Evolutionary conservation across 495 filamentous ascomycete genomes (phyloP).

Genomic region (Talaromyces proteolyticus): DNA sequence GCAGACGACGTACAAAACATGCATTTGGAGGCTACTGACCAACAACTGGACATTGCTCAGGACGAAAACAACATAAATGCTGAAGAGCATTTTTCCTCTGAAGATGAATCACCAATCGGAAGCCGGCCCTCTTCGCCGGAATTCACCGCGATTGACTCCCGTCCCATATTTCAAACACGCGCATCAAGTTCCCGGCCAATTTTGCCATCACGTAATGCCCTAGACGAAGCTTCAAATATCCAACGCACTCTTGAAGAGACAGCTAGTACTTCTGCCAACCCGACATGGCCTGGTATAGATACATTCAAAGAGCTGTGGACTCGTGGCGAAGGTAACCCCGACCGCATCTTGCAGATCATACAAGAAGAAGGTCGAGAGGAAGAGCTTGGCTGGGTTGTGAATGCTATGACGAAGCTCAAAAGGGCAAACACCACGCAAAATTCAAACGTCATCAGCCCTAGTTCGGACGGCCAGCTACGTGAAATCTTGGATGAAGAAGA

Average conservation of each 20-base stretch:
- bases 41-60: background rate
- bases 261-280: constrained; percentile 7
- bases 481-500: background rate
- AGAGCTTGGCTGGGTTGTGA: constrained; percentile 45
- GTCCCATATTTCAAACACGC: constrained; percentile 3
- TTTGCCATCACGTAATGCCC: constrained; percentile 6
- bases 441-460: background rate
- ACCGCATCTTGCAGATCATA: constrained; percentile 55
- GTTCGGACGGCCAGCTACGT: background rate
- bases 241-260: constrained; percentile 32
- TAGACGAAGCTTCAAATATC: constrained; percentile 25
- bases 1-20: constrained; percentile 14
- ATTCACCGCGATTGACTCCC: background rate
- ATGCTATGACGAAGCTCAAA: constrained; percentile 25
- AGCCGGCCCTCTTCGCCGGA: background rate
- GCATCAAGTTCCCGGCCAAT: constrained; percentile 7
- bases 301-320: constrained; percentile 46
- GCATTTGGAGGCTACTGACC: constrained; percentile 12
- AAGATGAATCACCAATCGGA: constrained; percentile 3
- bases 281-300: constrained; percentile 29
- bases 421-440: background rate
- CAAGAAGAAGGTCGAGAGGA: constrained; percentile 52
- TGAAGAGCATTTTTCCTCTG: background rate
- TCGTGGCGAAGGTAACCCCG: constrained; percentile 50
- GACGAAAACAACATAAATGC: background rate